These are phyloP conservation scores for barley (Hordeum vulgare) DNA, from an alignment of 176 grass and related monocot species.

Conservation along the genomic window DNA sequence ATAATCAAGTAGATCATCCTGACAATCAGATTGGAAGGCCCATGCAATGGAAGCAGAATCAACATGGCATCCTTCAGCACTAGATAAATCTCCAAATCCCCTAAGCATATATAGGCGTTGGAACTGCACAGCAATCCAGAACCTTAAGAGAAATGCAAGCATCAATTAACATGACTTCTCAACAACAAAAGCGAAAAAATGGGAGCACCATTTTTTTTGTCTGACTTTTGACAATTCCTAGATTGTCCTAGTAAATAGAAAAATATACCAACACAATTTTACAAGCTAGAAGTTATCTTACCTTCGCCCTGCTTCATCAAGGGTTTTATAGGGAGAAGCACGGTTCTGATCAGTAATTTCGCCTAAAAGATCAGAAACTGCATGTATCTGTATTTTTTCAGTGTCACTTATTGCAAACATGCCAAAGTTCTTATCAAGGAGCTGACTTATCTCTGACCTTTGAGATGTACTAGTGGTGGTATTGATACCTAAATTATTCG, in stretches of 20 bases:
- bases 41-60: slow-evolving; percentile 73
- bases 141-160: slow-evolving; percentile 66
- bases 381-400: slow-evolving; percentile 71
- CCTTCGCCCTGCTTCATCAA: slow-evolving; percentile 86
- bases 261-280: slow-evolving; percentile 2
- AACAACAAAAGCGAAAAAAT: neutral
- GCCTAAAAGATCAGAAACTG: slow-evolving; percentile 77
- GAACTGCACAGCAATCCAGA: slow-evolving; percentile 90
- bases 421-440: slow-evolving; percentile 48
- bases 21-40: slow-evolving; percentile 93
- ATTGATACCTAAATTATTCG: slow-evolving; percentile 24
- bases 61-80: slow-evolving; percentile 31
- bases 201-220: neutral
- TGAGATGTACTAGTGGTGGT: slow-evolving; percentile 33
- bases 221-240: slow-evolving; percentile 5
- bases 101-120: slow-evolving; percentile 41
- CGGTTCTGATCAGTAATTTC: slow-evolving; percentile 64
- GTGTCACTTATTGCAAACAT: slow-evolving; percentile 37
- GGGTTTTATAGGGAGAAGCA: slow-evolving; percentile 76
- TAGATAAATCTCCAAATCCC: slow-evolving; percentile 31
- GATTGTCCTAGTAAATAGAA: slow-evolving; percentile 14
- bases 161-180: slow-evolving; percentile 21
- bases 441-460: slow-evolving; percentile 43
- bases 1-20: slow-evolving; percentile 94
- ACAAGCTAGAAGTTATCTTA: slow-evolving; percentile 30